phyloP scores from a whole-genome alignment of 192 early-diverging fungal genomes.

The Backusella psychrophila region DNA sequence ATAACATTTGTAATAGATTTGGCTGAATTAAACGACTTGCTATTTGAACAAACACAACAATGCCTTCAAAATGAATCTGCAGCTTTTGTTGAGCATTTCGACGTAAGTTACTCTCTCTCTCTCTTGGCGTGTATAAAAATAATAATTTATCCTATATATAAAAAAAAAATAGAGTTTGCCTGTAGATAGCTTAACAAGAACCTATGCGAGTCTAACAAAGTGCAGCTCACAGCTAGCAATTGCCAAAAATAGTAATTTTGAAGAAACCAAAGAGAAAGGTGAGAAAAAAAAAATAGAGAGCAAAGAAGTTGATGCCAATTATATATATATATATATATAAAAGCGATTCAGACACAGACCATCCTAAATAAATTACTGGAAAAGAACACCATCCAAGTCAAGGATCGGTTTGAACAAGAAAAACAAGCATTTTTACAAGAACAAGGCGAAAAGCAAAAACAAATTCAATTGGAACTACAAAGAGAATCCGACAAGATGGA shows the following conservation, averaged over 20 bases:
- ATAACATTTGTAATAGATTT: constrained; percentile 3
- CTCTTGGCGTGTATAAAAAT: not conserved
- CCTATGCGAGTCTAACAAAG: constrained; percentile 3
- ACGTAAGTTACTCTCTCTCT: not conserved
- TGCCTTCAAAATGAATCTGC: not conserved
- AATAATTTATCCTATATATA: not conserved
- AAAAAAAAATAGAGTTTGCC: not conserved
- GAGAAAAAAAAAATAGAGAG: not conserved
- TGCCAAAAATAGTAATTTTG: not conserved
- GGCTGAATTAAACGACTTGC: constrained; percentile 1
- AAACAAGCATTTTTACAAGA: not conserved
- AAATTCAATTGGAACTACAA: not conserved
- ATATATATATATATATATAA: too few relatives aligned
- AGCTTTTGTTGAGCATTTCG: not conserved
- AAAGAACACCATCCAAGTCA: not conserved
- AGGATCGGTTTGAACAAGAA: not conserved
- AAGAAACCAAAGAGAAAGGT: constrained; percentile 4
- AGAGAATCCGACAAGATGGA: constrained; percentile 26
- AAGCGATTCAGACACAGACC: not conserved
- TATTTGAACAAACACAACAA: constrained; percentile 1
- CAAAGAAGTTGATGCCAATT: not conserved
- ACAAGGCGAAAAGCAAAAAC: not conserved
- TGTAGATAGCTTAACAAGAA: not conserved
- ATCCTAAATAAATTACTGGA: not conserved
- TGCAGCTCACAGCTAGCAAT: not conserved